Evolutionary conservation across 177 flowering plant species (phyloP), one percentile per base, ranked within the genome.

Genomic region (Tripterygium wilfordii): DNA sequence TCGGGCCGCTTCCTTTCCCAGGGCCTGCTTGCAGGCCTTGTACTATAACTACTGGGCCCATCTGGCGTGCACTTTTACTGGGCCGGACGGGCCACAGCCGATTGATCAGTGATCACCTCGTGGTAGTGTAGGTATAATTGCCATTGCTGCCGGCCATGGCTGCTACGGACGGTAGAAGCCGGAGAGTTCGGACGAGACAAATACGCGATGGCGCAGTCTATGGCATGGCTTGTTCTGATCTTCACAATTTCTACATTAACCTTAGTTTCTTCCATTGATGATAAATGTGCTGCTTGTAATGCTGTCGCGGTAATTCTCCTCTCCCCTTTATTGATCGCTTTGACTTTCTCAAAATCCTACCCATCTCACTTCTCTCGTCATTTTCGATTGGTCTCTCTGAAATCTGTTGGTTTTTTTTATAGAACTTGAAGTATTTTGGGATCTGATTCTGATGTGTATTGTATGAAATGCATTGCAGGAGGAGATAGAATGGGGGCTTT

Each of bases 241-340:
- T 49, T 74, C 48, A 42, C 69, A 55, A 28, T 62, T 18, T 31
- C 24, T 28, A 15, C 45, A 35, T 3, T 35, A 5, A 35, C 38
- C n/a, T 23, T 48, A 3, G 75, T 60, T 7, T 15, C 56, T 36
- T 58, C 66, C 56, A 54, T 87, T 43, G 96, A 88, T 14, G 90
- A 91, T 57, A 88, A 85, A 56, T 88, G 98, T 46, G 68, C 72
- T 19, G 98, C 98, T 51, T 91, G 98, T 62, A 68, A 61, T 53
- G 95, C 92, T 24, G 88, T 91, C 45, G 88, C 96, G 65, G 96
- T 91, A 69, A 56, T 25, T 9, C 41, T 47, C 51, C 23, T 26
- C 17, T 32, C 6, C 36, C 28, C 28, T 31, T 20, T 33, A 9
- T 39, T 35, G n/a, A n/a, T n/a, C n/a, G n/a, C n/a, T 38, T 17